Evolutionary conservation across 306 rosid species (phyloP).

Genomic region (Quercus variabilis): DNA sequence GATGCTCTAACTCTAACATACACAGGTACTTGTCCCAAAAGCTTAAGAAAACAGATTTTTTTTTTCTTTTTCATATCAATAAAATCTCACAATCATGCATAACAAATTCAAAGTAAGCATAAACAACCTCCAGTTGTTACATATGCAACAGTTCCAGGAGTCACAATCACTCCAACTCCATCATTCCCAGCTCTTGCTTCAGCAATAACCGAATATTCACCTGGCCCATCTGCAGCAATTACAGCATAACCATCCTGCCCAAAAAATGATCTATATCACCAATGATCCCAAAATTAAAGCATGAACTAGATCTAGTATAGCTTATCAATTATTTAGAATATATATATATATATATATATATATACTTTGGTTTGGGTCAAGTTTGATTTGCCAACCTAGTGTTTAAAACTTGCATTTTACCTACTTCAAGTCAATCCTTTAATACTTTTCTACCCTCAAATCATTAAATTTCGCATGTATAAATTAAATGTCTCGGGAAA

Average conservation of each 20-base stretch:
- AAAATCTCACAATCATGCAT: not conserved
- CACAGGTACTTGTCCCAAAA: too few species aligned
- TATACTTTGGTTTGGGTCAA: too few species aligned
- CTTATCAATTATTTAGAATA: too few species aligned
- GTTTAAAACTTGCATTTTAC: too few species aligned
- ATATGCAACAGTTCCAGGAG: conserved; percentile 76
- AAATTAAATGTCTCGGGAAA: too few species aligned
- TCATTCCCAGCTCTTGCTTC: conserved; percentile 85
- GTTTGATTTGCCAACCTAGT: too few species aligned
- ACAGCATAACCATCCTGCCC: conserved; percentile 91
- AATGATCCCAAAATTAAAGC: not conserved
- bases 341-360: too few species aligned
- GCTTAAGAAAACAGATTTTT: not conserved
- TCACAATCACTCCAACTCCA: conserved; percentile 53
- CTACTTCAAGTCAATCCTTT: too few species aligned
- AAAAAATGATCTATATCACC: not conserved
- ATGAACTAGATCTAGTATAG: not conserved
- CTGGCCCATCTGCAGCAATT: conserved; percentile 82
- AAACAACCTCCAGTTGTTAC: conserved; percentile 81
- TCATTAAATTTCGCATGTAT: too few species aligned
- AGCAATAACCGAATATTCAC: conserved; percentile 67
- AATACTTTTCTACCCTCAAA: too few species aligned
- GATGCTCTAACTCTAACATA: too few species aligned
- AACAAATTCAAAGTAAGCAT: not conserved
- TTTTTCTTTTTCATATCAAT: too few species aligned